These are phyloP conservation scores for Salix brachista DNA, from an alignment of 345 rosid genomes.

Conservation along the genomic window DNA sequence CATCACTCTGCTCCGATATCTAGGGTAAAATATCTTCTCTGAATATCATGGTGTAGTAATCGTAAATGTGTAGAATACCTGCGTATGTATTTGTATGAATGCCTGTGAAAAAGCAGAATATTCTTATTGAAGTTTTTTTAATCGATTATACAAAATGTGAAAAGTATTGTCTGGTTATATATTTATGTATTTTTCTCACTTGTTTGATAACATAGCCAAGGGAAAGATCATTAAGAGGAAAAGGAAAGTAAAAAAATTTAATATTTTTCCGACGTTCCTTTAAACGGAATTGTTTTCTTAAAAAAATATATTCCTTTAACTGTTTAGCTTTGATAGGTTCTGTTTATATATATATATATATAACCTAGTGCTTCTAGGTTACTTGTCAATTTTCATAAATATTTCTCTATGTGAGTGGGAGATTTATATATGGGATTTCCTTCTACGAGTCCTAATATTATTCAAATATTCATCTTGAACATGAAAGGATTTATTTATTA, in stretches of 20 bases:
- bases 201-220: too few species aligned
- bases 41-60: neutral
- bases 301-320: too few species aligned
- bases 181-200: too few species aligned
- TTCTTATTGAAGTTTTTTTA: too few species aligned
- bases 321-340: too few species aligned
- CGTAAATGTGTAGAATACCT: neutral
- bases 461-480: slow-evolving; percentile 21
- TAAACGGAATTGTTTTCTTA: too few species aligned
- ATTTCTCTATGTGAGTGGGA: slow-evolving; percentile 26
- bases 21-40: slow-evolving; percentile 20
- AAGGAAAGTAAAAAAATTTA: too few species aligned
- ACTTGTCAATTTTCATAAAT: slow-evolving; percentile 19
- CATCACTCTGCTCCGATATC: slow-evolving; percentile 27
- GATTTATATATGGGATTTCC: slow-evolving; percentile 22
- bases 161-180: too few species aligned
- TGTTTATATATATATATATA: too few species aligned
- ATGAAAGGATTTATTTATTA: slow-evolving; percentile 7
- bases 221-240: too few species aligned
- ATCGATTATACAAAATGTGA: too few species aligned
- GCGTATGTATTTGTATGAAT: neutral
- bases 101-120: too few species aligned
- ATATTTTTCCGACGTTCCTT: neutral
- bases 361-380: neutral
- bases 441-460: slow-evolving; percentile 18